A percentile compares a stretch with the other conserved stretches of the same genome.
phyloP scores from a whole-genome alignment of 225 moss, liverwort and hornwort genomes.

The Polytrichum commune region DNA sequence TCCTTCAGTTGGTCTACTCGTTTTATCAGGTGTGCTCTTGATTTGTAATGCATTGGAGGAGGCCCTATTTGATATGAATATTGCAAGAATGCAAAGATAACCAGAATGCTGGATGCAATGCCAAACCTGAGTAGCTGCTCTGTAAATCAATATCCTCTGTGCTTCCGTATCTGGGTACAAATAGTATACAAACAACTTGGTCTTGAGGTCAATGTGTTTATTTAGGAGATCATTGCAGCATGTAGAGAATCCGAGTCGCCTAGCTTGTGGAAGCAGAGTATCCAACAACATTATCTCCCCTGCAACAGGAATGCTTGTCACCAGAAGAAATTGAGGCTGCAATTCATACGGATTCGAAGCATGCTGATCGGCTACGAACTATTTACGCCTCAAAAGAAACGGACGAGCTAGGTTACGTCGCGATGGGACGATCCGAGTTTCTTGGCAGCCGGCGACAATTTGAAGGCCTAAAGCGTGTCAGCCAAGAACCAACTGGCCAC shows the following conservation, averaged over 20 bases:
- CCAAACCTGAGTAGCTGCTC: no score
- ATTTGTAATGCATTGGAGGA: not conserved
- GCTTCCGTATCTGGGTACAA: no score
- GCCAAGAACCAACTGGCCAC: slow-evolving; percentile 43
- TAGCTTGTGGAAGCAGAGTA: no score
- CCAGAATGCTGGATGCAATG: no score
- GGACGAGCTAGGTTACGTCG: slow-evolving; percentile 32
- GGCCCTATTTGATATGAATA: no score
- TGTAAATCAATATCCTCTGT: no score
- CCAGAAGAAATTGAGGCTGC: slow-evolving; percentile 47
- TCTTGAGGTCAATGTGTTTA: no score
- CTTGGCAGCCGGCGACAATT: slow-evolving; percentile 55
- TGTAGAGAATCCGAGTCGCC: no score
- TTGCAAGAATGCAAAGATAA: no score
- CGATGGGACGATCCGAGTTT: slow-evolving; percentile 44
- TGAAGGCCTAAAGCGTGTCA: slow-evolving; percentile 51
- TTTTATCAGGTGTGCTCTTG: slow-evolving; percentile 45
- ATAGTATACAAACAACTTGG: no score
- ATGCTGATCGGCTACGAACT: slow-evolving; percentile 47
- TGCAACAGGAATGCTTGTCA: slow-evolving; percentile 38
- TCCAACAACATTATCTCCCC: not conserved
- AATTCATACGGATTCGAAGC: slow-evolving; percentile 60
- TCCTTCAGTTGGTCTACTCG: slow-evolving; percentile 35
- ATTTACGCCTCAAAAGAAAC: slow-evolving; percentile 29
- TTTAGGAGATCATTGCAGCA: no score